Conservation (phyloP, 2,329 filamentous ascomycete genomes). For the Cladosporium sp. region DNA sequence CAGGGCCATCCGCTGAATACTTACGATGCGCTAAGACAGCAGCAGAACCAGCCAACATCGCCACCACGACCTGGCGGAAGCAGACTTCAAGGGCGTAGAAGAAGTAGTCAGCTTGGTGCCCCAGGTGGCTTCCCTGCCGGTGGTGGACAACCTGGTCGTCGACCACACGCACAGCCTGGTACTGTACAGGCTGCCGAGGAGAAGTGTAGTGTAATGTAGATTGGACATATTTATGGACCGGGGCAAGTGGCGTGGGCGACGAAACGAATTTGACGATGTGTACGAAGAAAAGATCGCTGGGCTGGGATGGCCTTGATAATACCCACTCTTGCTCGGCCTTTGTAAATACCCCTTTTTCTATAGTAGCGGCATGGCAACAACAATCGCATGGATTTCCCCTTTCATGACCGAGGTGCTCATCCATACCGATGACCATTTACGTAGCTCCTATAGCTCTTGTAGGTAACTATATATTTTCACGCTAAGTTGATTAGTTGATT, state of each 20-base stretch:
- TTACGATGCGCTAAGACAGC: slow-evolving; percentile 34
- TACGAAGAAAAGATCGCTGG: not conserved
- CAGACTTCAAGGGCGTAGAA: slow-evolving; percentile 21
- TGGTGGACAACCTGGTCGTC: slow-evolving; percentile 11
- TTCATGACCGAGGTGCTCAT: not conserved
- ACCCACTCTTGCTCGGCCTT: not conserved
- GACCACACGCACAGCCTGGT: slow-evolving; percentile 27
- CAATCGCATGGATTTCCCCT: not conserved
- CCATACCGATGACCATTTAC: no score
- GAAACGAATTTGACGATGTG: not conserved
- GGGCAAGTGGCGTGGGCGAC: not conserved
- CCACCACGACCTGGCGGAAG: slow-evolving; percentile 15
- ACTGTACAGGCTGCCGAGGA: slow-evolving; percentile 37
- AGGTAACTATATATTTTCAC: no score
- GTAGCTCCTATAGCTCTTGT: no score
- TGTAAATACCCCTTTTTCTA: not conserved
- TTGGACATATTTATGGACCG: not conserved
- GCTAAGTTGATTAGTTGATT: no score
- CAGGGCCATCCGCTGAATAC: slow-evolving; percentile 38
- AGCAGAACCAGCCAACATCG: slow-evolving; percentile 23
- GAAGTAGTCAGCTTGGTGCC: slow-evolving; percentile 24
- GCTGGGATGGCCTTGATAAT: not conserved
- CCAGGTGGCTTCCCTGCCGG: slow-evolving; percentile 10
- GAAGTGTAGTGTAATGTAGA: slow-evolving; percentile 52
- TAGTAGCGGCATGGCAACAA: not conserved